Evolutionary conservation across 257 asterid genomes (phyloP).

Genomic region (Forsythia viridissima): DNA sequence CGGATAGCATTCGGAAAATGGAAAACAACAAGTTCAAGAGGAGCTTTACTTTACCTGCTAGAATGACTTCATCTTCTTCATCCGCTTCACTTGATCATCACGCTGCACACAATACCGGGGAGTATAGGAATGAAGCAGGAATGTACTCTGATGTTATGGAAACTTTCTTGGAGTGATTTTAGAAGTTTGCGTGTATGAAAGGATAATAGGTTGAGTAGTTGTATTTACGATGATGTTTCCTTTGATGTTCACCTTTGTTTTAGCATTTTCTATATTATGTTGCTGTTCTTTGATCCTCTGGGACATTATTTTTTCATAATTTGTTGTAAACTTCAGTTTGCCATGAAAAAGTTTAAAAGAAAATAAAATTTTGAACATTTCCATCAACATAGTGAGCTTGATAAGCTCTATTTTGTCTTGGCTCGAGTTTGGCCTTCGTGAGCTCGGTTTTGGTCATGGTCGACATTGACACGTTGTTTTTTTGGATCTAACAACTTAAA

Average conservation of each 20-base stretch:
- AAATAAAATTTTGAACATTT: background rate
- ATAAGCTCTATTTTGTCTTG: too few species aligned
- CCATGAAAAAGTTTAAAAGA: background rate
- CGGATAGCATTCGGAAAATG: slow-evolving; percentile 47
- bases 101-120: slow-evolving; percentile 54
- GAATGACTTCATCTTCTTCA: slow-evolving; percentile 79
- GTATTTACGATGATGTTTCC: slow-evolving; percentile 40
- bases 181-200: background rate
- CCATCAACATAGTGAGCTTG: background rate
- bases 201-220: slow-evolving; percentile 26
- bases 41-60: slow-evolving; percentile 86
- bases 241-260: slow-evolving; percentile 26
- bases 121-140: slow-evolving; percentile 67
- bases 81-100: slow-evolving; percentile 73
- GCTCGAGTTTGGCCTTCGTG: background rate
- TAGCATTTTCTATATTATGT: slow-evolving; percentile 21
- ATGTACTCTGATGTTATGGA: slow-evolving; percentile 93
- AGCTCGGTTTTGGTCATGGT: background rate
- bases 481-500: too few species aligned
- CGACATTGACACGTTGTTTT: too few species aligned
- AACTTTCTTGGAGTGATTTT: slow-evolving; percentile 71
- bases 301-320: slow-evolving; percentile 1
- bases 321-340: background rate
- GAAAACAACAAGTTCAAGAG: slow-evolving; percentile 76
- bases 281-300: slow-evolving; percentile 35